Evolutionary conservation across 805 yeast genomes (phyloP), one percentile per base, ranked within the genome.

Genomic region (Scheffersomyces spartinae): DNA sequence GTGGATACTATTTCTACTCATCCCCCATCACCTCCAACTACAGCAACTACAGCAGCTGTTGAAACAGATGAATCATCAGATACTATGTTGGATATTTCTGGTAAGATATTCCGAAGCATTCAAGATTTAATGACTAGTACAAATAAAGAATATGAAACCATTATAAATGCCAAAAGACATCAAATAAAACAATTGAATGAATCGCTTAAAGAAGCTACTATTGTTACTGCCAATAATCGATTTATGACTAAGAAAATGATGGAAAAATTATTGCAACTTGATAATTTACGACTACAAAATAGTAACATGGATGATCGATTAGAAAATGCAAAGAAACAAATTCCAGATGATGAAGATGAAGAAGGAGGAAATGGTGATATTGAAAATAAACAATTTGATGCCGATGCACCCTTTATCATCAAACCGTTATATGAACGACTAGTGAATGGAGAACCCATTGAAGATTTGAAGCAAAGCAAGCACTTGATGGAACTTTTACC

Each of bases 401-500:
- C 94, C 0, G 96, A 86, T 51, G 88, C 82, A 43, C 95, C 95
- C n/a, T 88, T 83, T 50, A 65, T 79, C 25, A 68, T 83, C 7
- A 61, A 68, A 42, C 61, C 71, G 5, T 60, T 81, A 9, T 75
- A 68, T 41, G 66, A 71, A 20, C 64, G 62, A 34, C 49, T 80
- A n/a, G 24, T 42, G 3, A 40, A 42, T 12, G 31, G 46, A 20
- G 52, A 49, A 34, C 27, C 42, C 8, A 35, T 45, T 4, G 51
- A 46, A 5, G 43, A 36, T 20, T 38, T 43, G 25, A 39, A 35
- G 29, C 49, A 47, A 14, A n/a, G n/a, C n/a, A n/a, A n/a, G n/a
- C n/a, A n/a, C n/a, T n/a, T n/a, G n/a, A n/a, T n/a, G n/a, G n/a
- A n/a, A n/a, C n/a, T n/a, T n/a, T 45, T 74, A 17, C 78, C 77